phyloP scores from a whole-genome alignment of 768 basidiomycete species.

The Tephrocybe sp. region DNA sequence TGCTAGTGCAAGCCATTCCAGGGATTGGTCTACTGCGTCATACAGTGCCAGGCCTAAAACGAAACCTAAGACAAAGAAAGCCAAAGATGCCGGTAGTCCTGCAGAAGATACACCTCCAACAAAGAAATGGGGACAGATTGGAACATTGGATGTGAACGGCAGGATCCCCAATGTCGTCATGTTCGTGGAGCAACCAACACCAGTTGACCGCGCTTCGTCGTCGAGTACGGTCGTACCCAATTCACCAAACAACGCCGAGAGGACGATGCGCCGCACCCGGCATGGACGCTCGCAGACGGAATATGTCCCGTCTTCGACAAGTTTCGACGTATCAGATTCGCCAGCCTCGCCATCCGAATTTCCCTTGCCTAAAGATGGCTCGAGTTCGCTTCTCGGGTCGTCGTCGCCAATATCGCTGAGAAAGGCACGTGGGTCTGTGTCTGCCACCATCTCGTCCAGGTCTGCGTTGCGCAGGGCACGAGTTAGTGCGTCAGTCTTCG shows the following conservation, averaged over 20 bases:
- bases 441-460: conserved; percentile 37
- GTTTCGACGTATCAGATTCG: conserved; percentile 15
- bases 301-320: conserved; percentile 26
- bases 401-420: conserved; percentile 7
- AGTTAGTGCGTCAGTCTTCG: conserved; percentile 63
- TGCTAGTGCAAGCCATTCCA: conserved; percentile 26
- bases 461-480: conserved; percentile 50
- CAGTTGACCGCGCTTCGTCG: neutral
- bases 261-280: conserved; percentile 29
- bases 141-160: conserved; percentile 13
- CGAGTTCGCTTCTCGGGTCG: conserved; percentile 11
- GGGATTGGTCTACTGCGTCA: conserved; percentile 31
- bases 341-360: conserved; percentile 8
- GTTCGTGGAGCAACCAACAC: conserved; percentile 11
- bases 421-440: conserved; percentile 23
- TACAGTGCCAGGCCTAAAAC: conserved; percentile 19
- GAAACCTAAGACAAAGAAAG: conserved; percentile 22
- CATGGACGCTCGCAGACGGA: conserved; percentile 57
- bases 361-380: conserved; percentile 1
- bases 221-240: conserved; percentile 4
- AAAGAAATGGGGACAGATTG: conserved; percentile 20
- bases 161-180: neutral
- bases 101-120: conserved; percentile 1
- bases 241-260: neutral
- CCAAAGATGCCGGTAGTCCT: conserved; percentile 7